phyloP scores from a whole-genome alignment of 2,329 filamentous ascomycete genomes.

The Pseudogymnoascus sp. region DNA sequence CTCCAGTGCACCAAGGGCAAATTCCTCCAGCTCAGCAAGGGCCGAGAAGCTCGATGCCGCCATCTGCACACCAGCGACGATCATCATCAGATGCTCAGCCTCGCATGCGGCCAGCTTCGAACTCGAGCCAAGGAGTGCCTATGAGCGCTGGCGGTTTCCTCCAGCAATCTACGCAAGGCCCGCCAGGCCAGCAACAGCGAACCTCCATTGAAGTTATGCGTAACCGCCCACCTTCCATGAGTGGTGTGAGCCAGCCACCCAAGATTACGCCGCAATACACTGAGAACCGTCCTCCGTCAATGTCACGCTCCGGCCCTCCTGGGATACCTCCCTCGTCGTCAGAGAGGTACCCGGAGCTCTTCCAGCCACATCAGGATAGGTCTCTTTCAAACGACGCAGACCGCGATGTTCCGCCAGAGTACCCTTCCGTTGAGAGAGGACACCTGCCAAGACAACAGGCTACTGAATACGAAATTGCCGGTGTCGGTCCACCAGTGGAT shows the following conservation, averaged over 20 bases:
- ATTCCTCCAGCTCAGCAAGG: not conserved
- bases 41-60: not conserved
- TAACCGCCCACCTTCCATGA: not conserved
- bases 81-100: not conserved
- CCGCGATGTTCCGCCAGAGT: conserved; percentile 21
- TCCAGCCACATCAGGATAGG: conserved; percentile 31
- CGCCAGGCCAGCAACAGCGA: not conserved
- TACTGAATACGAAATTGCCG: conserved; percentile 33
- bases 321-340: conserved; percentile 45
- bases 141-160: not conserved
- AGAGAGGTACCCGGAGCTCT: conserved; percentile 42
- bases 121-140: not conserved
- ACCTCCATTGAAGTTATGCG: not conserved
- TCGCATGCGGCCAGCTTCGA: not conserved
- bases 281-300: conserved; percentile 14
- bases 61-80: not conserved
- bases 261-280: not conserved
- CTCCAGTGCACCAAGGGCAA: not conserved
- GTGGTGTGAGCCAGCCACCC: not conserved
- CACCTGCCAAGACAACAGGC: conserved; percentile 35
- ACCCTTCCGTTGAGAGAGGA: conserved; percentile 25
- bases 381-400: conserved; percentile 17
- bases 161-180: not conserved
- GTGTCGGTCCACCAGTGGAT: conserved; percentile 32
- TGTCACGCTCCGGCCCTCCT: conserved; percentile 12